Evolutionary conservation across 345 rosid genomes (phyloP).

Genomic region (Cardamine occulta): DNA sequence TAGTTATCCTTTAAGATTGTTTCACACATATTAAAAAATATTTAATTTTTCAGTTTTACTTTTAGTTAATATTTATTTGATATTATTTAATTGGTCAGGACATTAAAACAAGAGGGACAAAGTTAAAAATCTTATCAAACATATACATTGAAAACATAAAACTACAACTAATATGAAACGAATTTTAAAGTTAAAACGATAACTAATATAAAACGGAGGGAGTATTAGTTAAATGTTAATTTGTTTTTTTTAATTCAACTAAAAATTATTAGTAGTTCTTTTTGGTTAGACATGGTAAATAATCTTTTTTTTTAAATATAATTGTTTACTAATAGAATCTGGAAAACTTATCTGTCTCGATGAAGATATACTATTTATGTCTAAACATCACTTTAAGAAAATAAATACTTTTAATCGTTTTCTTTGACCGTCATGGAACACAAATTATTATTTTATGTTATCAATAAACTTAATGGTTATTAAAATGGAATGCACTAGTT

Average conservation of each 20-base stretch:
- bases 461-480: slow-evolving; percentile 16
- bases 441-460: slow-evolving; percentile 17
- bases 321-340: slow-evolving; percentile 26
- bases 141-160: no score
- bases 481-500: slow-evolving; percentile 22
- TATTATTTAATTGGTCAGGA: no score
- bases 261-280: neutral
- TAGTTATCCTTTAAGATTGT: no score
- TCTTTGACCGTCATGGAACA: slow-evolving; percentile 19
- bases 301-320: neutral
- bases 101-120: no score
- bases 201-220: no score
- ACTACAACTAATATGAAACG: no score
- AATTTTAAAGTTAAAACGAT: no score
- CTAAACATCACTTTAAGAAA: slow-evolving; percentile 32
- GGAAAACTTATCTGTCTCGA: slow-evolving; percentile 32
- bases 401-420: slow-evolving; percentile 9
- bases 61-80: no score
- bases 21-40: no score
- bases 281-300: slow-evolving; percentile 34
- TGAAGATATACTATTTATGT: slow-evolving; percentile 29
- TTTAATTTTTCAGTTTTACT: no score
- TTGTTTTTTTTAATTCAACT: neutral
- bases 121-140: no score
- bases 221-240: neutral